These are phyloP conservation scores for Talaromyces pinophilus DNA, from an alignment of 2,329 filamentous ascomycete genomes.

Conservation along the genomic window DNA sequence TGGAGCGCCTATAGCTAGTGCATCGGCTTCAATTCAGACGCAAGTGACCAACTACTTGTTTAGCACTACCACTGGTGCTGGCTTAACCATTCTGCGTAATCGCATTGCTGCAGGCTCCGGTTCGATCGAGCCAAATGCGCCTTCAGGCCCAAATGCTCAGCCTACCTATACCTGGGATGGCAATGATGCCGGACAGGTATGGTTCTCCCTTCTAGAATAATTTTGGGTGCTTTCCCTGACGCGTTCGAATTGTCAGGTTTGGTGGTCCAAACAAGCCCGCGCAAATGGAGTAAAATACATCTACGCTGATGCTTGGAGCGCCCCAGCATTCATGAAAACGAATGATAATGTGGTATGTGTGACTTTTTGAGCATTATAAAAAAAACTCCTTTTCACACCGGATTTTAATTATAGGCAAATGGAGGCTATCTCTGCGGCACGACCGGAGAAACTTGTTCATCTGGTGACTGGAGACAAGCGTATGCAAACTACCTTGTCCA, in stretches of 20 bases:
- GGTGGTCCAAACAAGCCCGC: slow-evolving; percentile 21
- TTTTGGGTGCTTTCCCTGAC: background rate
- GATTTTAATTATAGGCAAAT: background rate
- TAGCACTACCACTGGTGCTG: slow-evolving; percentile 20
- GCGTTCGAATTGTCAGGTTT: background rate
- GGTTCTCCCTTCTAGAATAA: background rate
- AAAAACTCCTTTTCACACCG: background rate
- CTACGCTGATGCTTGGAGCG: slow-evolving; percentile 49
- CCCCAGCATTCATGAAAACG: slow-evolving; percentile 54
- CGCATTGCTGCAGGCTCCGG: slow-evolving; percentile 9
- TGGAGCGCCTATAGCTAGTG: background rate
- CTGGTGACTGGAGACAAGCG: slow-evolving; percentile 51
- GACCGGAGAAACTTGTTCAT: slow-evolving; percentile 39
- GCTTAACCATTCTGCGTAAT: slow-evolving; percentile 22
- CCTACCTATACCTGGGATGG: slow-evolving; percentile 23
- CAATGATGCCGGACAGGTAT: slow-evolving; percentile 21
- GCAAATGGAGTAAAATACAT: slow-evolving; percentile 21
- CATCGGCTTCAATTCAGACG: background rate
- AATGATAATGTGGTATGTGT: slow-evolving; percentile 32
- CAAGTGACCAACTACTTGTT: slow-evolving; percentile 14
- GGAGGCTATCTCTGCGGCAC: slow-evolving; percentile 41
- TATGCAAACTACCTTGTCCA: slow-evolving; percentile 54
- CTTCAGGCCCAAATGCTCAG: slow-evolving; percentile 4
- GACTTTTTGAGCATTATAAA: slow-evolving; percentile 21
- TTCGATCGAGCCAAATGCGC: slow-evolving; percentile 21